A percentile compares a stretch with the other conserved stretches of the same genome.
Evolutionary conservation across 495 filamentous ascomycete genomes (phyloP).

Genomic region (Sphaerosporella brunnea): DNA sequence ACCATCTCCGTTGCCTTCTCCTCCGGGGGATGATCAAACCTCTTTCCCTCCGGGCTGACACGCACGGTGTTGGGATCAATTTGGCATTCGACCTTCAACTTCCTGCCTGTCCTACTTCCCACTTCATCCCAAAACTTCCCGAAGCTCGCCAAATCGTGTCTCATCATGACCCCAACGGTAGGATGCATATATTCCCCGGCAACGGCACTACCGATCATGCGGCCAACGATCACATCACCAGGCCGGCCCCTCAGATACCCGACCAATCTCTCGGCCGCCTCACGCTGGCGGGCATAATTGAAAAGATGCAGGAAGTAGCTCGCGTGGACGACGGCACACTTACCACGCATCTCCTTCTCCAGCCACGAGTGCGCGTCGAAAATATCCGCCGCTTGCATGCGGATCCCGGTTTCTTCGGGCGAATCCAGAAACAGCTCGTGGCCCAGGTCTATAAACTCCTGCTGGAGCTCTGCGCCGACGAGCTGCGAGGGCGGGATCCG

Average conservation of each 20-base stretch:
- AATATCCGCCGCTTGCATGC: slow-evolving; percentile 32
- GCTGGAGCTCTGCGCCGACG: slow-evolving; percentile 34
- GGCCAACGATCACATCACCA: slow-evolving; percentile 34
- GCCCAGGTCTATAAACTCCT: slow-evolving; percentile 34
- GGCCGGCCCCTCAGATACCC: slow-evolving; percentile 30
- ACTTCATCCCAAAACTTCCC: slow-evolving; percentile 36
- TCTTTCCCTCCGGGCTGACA: not conserved
- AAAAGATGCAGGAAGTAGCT: slow-evolving; percentile 46
- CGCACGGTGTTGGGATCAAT: not conserved
- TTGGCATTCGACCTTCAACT: slow-evolving; percentile 20
- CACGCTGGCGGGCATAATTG: slow-evolving; percentile 35
- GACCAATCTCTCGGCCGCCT: slow-evolving; percentile 32
- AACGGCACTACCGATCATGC: slow-evolving; percentile 30
- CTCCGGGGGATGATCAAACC: not conserved
- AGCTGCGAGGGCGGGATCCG: slow-evolving; percentile 30
- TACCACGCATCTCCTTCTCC: slow-evolving; percentile 27
- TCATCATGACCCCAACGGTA: slow-evolving; percentile 23
- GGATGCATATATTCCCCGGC: slow-evolving; percentile 21
- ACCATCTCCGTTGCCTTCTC: not conserved
- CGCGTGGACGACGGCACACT: slow-evolving; percentile 38
- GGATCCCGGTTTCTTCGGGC: slow-evolving; percentile 28
- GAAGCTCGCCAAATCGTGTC: slow-evolving; percentile 33
- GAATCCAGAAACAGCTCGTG: slow-evolving; percentile 35
- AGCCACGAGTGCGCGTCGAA: slow-evolving; percentile 30
- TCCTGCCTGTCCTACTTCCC: slow-evolving; percentile 30